These are phyloP conservation scores for Fusarium oligoseptatum DNA, from an alignment of 2,329 filamentous ascomycete genomes.

Conservation along the genomic window DNA sequence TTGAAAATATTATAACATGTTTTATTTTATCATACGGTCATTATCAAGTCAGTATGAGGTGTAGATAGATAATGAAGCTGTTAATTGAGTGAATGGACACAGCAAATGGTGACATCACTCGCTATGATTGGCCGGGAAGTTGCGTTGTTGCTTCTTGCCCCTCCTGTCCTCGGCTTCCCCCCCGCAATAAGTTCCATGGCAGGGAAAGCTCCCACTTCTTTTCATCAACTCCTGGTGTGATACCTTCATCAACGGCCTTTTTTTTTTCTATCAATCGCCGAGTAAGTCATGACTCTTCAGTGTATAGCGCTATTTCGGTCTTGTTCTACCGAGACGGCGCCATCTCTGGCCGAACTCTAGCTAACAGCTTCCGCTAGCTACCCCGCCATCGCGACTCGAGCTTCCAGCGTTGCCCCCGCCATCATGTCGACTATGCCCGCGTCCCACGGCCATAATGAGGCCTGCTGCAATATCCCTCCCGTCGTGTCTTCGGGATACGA, in stretches of 20 bases:
- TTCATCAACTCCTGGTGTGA: not conserved
- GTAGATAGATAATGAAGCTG: not conserved
- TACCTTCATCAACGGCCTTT: not conserved
- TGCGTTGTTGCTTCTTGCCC: conserved; percentile 18
- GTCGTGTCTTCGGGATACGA: conserved; percentile 68
- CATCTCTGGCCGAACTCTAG: not conserved
- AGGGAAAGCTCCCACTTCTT: conserved; percentile 6
- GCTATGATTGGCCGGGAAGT: conserved; percentile 6
- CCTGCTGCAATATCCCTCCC: conserved; percentile 71
- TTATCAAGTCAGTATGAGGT: not conserved
- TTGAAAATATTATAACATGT: not conserved
- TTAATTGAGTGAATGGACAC: not conserved
- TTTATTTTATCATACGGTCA: not conserved
- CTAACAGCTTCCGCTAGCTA: conserved; percentile 28
- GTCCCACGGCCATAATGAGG: conserved; percentile 66
- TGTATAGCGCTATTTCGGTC: not conserved
- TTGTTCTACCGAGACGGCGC: not conserved
- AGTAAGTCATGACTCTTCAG: conserved; percentile 1
- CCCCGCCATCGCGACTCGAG: conserved; percentile 9
- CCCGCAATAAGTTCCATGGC: conserved; percentile 19
- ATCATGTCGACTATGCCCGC: conserved; percentile 65
- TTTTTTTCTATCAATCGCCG: not conserved
- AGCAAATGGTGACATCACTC: conserved; percentile 37
- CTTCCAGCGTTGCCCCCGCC: conserved; percentile 18
- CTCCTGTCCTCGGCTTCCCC: conserved; percentile 26